Evolutionary conservation across 2,329 filamentous ascomycete species (phyloP).

Genomic region (Colletotrichum orbiculare): DNA sequence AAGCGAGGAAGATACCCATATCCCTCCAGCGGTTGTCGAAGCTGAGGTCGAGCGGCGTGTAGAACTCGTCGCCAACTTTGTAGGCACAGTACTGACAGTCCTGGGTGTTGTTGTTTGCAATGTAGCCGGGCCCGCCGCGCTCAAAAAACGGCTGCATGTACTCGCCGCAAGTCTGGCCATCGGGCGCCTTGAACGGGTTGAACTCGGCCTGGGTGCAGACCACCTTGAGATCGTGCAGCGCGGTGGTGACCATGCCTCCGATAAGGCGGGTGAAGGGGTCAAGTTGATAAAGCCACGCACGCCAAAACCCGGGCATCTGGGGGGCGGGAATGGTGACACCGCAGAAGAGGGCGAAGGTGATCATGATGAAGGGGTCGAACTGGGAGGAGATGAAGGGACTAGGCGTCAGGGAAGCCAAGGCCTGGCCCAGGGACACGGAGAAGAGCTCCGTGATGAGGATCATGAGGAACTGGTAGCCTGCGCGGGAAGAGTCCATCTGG

Average conservation of each 20-base stretch:
- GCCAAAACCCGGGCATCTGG: slow-evolving; percentile 83
- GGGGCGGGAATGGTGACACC: slow-evolving; percentile 84
- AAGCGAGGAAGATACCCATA: slow-evolving; percentile 80
- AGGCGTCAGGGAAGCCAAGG: slow-evolving; percentile 80
- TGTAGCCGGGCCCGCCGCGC: slow-evolving; percentile 75
- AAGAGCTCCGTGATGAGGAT: slow-evolving; percentile 86
- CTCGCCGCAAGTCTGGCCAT: slow-evolving; percentile 74
- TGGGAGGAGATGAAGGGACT: slow-evolving; percentile 82
- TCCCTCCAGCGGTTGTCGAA: slow-evolving; percentile 84
- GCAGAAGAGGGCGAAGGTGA: slow-evolving; percentile 87
- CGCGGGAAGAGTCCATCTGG: slow-evolving; percentile 68
- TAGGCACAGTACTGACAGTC: slow-evolving; percentile 86
- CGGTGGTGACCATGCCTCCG: slow-evolving; percentile 81
- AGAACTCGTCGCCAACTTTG: slow-evolving; percentile 84
- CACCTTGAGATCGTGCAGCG: slow-evolving; percentile 74
- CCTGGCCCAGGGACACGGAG: slow-evolving; percentile 82
- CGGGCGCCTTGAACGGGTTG: slow-evolving; percentile 75
- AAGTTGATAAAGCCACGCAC: slow-evolving; percentile 83
- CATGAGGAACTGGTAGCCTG: slow-evolving; percentile 90
- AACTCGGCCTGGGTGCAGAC: slow-evolving; percentile 70
- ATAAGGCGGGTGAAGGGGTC: slow-evolving; percentile 87
- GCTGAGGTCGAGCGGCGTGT: slow-evolving; percentile 71
- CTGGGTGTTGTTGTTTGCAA: slow-evolving; percentile 72
- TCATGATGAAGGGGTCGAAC: slow-evolving; percentile 84
- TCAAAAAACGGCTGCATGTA: slow-evolving; percentile 82